Percentiles rank a stretch among this genome's conserved stretches.
phyloP scores from a whole-genome alignment of 2,329 filamentous ascomycete species.

The Hirsutella rhossiliensis region DNA sequence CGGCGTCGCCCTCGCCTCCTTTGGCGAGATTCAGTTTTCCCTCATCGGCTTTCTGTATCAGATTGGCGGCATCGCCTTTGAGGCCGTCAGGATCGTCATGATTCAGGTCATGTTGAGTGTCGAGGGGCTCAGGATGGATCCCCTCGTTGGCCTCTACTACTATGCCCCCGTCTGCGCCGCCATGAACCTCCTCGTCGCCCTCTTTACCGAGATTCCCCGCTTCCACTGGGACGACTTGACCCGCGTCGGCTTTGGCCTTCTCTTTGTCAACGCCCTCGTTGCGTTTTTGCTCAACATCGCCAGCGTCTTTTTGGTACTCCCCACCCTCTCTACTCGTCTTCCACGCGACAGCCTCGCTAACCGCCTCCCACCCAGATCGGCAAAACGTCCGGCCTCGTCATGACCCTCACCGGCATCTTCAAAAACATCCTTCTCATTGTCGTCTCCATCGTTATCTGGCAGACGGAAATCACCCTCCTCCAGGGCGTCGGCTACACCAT shows the following conservation, averaged over 20 bases:
- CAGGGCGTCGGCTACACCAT: slow-evolving; percentile 71
- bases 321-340: background rate
- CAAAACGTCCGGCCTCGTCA: slow-evolving; percentile 75
- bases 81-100: slow-evolving; percentile 74
- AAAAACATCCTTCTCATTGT: slow-evolving; percentile 79
- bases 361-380: slow-evolving; percentile 48
- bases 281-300: slow-evolving; percentile 75
- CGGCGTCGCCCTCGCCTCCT: slow-evolving; percentile 39
- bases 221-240: slow-evolving; percentile 57
- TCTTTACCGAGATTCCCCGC: slow-evolving; percentile 54
- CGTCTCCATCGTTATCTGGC: slow-evolving; percentile 67
- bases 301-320: slow-evolving; percentile 70
- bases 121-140: slow-evolving; percentile 75
- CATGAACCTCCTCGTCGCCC: slow-evolving; percentile 63
- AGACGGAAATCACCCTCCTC: slow-evolving; percentile 54
- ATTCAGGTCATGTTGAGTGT: slow-evolving; percentile 70
- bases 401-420: slow-evolving; percentile 75
- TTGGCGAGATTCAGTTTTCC: slow-evolving; percentile 58
- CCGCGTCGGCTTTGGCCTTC: slow-evolving; percentile 49
- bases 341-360: slow-evolving; percentile 4
- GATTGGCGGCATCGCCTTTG: slow-evolving; percentile 64
- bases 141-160: slow-evolving; percentile 80
- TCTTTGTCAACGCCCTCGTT: slow-evolving; percentile 63
- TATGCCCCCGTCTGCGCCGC: slow-evolving; percentile 74
- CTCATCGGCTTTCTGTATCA: slow-evolving; percentile 57